Base-by-base conservation (phyloP, 2,329 filamentous ascomycete species). In the Teratosphaeria destructans region DNA sequence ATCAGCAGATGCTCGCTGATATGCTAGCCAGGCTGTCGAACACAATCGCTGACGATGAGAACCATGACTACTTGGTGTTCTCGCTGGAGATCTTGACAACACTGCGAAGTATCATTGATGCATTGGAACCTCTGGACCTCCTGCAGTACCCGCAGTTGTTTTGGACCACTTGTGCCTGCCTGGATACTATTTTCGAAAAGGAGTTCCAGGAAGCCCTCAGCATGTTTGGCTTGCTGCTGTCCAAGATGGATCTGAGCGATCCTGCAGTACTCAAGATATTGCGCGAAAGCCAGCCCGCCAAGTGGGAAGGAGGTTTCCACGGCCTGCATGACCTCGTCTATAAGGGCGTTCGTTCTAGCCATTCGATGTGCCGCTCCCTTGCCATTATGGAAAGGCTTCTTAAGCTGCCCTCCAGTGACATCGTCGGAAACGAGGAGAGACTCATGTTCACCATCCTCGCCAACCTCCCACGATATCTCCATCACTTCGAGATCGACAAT, bases 71-170 rank as follows among this genome's bases (percentile, higher is more conserved):
- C 58, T 90, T 96, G 69, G 93, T 91, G 0, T 99, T 99, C 69
- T 95, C 94, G 0, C 93, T 97, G 87, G 95, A 99, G 71, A 97
- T 99, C 60, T 75, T 99, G 57, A 96, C 92, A 0, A 99, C 95
- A 0, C 74, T 99, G 57, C 92, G 95, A 70, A 91, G 91, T 0
- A 87, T 99, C 53, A 95, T 99, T 60, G 83, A 85, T 65, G 94
- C 93, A 59, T 78, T 97, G 32, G 86, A 92, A 23, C 81, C 88
- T 0, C 83, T 88, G 43, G 88, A 92, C 70, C 80, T 99, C 1
- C 75, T 95, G 55, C 85, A 86, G n/a, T 96, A 96, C 65, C 94
- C 94, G 1, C 93, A 97, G 69, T 79, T 99, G 0, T 97, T 99
- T 74, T 99, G 95, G 95, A 95, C 93, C 0, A 96, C 90, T 0